Conservation (phyloP, 2,329 filamentous ascomycete species). For the Epichloe uncinata region DNA sequence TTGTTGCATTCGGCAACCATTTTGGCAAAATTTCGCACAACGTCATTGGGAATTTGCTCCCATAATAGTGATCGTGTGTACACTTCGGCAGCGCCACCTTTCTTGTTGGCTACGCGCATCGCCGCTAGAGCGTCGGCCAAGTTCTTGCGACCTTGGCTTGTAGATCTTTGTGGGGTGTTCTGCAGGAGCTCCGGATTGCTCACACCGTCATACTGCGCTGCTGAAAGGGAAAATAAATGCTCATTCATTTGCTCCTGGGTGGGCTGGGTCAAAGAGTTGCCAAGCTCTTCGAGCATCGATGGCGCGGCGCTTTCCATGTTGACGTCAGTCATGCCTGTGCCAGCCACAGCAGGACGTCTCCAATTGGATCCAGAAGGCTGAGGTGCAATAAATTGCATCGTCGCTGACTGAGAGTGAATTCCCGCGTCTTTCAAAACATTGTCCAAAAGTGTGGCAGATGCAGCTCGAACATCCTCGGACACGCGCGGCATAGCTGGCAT, state of each 20-base stretch:
- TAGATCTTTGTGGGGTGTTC: conserved; percentile 36
- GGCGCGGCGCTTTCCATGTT: conserved; percentile 30
- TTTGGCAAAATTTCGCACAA: conserved; percentile 83
- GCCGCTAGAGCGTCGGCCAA: conserved; percentile 68
- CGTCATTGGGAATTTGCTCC: conserved; percentile 86
- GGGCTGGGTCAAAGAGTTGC: conserved; percentile 57
- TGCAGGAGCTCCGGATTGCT: conserved; percentile 52
- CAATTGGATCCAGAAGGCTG: conserved; percentile 39
- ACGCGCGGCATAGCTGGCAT: conserved; percentile 61
- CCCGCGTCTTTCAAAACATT: conserved; percentile 73
- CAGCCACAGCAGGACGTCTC: conserved; percentile 25
- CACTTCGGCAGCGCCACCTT: conserved; percentile 63
- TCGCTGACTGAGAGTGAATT: conserved; percentile 32
- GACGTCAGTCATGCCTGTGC: conserved; percentile 31
- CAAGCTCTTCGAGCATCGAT: conserved; percentile 52
- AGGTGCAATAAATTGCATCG: conserved; percentile 33
- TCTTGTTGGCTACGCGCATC: conserved; percentile 60
- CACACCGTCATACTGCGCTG: conserved; percentile 79
- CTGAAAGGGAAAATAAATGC: conserved; percentile 74
- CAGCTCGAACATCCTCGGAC: conserved; percentile 67
- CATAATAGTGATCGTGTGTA: conserved; percentile 87
- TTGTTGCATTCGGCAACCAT: conserved; percentile 69
- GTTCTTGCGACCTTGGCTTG: conserved; percentile 55
- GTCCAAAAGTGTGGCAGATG: conserved; percentile 64
- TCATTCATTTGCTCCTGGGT: conserved; percentile 78